Base-by-base conservation (phyloP, 2,329 filamentous ascomycete genomes). In the Colletotrichum horii region DNA sequence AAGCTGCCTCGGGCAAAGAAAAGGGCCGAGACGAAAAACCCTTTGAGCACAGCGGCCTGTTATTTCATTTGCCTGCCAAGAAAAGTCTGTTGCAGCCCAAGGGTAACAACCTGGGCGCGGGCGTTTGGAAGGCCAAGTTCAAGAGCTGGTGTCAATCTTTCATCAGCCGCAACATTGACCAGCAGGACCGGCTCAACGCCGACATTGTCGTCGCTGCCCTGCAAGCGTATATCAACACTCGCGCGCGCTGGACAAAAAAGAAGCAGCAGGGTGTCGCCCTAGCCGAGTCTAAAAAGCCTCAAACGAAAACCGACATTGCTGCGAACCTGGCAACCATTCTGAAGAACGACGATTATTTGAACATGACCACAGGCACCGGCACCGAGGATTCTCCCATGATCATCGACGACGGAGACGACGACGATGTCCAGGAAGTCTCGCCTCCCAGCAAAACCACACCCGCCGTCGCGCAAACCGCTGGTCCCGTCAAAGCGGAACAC, bases 81-180 rank as follows among this genome's bases (percentile, higher is more conserved):
- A 75, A 65, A 43, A 75, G 56, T 16, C 38, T 75, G 16, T 34
- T 75, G 64, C 55, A 62, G 36, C 70, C 73, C n/a, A 75, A 75
- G 56, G 64, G 73, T 7, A 67, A 68, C 56, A 75, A 75, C 19
- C 28, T 71, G 22, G 61, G 72, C 36, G 61, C 55, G 11, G 64
- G 64, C 11, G 70, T 68, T 11, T 86, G 84, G 84, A 75, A 77
- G n/a, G 77, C 77, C n/a, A 78, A 83, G 65, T 82, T 85, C 70
- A 80, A 81, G 65, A 82, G 82, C 66, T 86, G 84, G 84, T 77
- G 80, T 32, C 79, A 79, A 16, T 78, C 80, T 7, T 83, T 86
- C 48, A 48, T 70, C 48, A 76, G 70, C 58, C 58, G 32, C 28
- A 77, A 77, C 28, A 65, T 34, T 19, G 74, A 76, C 8, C 65